Percentiles rank a stretch among this genome's conserved stretches.
Conservation (phyloP, 345 rosid species). For the Corchorus olitorius region DNA sequence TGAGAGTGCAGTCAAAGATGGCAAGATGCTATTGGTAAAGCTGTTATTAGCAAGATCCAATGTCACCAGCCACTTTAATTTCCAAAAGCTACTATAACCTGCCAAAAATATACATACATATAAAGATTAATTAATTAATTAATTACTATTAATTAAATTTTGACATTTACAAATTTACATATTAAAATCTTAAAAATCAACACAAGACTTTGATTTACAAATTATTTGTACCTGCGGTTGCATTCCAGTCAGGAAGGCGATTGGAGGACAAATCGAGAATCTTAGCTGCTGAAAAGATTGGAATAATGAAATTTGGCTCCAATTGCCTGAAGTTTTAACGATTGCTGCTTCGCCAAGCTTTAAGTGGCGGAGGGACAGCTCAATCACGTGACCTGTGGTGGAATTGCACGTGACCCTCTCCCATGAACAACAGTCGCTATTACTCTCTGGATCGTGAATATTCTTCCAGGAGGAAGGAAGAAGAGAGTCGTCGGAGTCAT, state of each 20-base stretch:
- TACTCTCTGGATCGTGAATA: background rate
- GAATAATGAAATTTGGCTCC: constrained; percentile 3
- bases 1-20: no score
- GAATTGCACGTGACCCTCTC: constrained; percentile 20
- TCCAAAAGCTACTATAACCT: no score
- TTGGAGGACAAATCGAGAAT: constrained; percentile 11
- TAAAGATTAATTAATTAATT: no score
- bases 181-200: no score
- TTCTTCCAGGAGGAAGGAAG: constrained; percentile 15
- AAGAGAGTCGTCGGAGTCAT: background rate
- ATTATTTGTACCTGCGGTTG: background rate
- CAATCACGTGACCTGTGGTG: background rate
- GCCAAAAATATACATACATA: no score
- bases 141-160: no score
- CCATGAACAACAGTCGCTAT: constrained; percentile 6
- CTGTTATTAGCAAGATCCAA: no score
- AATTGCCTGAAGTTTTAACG: background rate
- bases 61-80: no score
- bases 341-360: no score
- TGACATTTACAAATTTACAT: no score
- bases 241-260: background rate
- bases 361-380: background rate
- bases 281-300: constrained; percentile 11
- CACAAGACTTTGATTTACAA: no score
- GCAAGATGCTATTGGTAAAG: no score